Base-by-base conservation (phyloP, 306 rosid genomes). In the Casuarina glauca region DNA sequence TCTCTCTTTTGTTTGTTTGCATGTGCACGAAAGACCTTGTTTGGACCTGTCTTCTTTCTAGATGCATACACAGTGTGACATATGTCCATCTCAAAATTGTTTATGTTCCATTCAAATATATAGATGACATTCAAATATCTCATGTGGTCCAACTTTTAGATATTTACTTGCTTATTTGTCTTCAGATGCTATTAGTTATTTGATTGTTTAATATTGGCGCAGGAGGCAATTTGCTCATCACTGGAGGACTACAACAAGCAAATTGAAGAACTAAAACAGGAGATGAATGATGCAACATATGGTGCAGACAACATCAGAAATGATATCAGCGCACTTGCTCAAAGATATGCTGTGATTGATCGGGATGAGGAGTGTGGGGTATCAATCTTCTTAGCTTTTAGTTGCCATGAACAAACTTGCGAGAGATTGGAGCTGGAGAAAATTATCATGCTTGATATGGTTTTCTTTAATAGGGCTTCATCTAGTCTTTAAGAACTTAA, bases 161-260 rank as follows among this genome's bases (percentile, higher is more conserved):
- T 66, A 66, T n/a, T 16, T 63, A 63, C 71, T 66, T 41, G 71
- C 69, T 62, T 66, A 42, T 16, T 8, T 66, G 5, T 9, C 71
- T 66, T 41, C 11, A 5, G 71, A 41, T 66, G 35, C 71, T 26
- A 57, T 48, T 8, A 38, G 53, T 55, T 75, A 80, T 69, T 68
- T n/a, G 32, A 58, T 64, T 50, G 19, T 42, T 54, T 51, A 79
- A 68, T 74, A 38, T 82, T 48, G 64, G 43, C 84, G 84, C 79
- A 92, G 98, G 97, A 92, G 88, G 97, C 97, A 80, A 92, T 95
- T 70, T 91, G 97, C 86, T 91, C 93, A 61, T 95, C 98, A 2
- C 82, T 95, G 83, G 98, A 92, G 83, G 98, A 95, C 82, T 95
- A 95, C 90, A 92, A 95, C 91, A 95, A 92, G 89, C 98, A 95